Evolutionary conservation across 1,284 basidiomycete species (phyloP).

Genomic region (Puccinia triticina): DNA sequence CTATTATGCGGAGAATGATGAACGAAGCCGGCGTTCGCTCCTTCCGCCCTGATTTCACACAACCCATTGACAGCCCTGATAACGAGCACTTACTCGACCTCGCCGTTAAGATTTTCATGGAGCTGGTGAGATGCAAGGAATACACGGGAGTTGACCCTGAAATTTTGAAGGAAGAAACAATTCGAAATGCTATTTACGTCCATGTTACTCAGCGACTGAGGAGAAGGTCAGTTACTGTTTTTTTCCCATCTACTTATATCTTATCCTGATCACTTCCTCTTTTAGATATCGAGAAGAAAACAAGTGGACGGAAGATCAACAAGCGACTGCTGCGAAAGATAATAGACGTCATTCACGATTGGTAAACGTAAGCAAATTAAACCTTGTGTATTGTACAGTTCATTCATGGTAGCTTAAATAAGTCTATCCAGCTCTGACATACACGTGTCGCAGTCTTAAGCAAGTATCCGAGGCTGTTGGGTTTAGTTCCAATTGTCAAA

Average conservation of each 20-base stretch:
- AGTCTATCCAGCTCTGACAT: slow-evolving; percentile 2
- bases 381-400: background rate
- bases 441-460: background rate
- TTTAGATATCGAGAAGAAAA: slow-evolving; percentile 20
- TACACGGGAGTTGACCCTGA: slow-evolving; percentile 15
- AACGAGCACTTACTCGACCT: slow-evolving; percentile 23
- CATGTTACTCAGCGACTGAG: slow-evolving; percentile 29
- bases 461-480: slow-evolving; percentile 2
- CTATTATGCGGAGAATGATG: slow-evolving; percentile 42
- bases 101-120: slow-evolving; percentile 17
- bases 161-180: background rate
- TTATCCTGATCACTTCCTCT: background rate
- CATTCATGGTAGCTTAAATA: background rate
- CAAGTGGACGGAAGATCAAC: background rate
- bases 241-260: background rate
- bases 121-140: slow-evolving; percentile 19
- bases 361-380: background rate
- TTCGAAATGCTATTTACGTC: background rate
- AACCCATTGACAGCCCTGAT: background rate
- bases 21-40: background rate
- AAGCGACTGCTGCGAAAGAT: background rate
- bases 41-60: slow-evolving; percentile 33
- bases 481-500: slow-evolving; percentile 29
- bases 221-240: background rate
- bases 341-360: background rate